phyloP scores from a whole-genome alignment of 768 basidiomycete species.

The Lentinus tigrinus region DNA sequence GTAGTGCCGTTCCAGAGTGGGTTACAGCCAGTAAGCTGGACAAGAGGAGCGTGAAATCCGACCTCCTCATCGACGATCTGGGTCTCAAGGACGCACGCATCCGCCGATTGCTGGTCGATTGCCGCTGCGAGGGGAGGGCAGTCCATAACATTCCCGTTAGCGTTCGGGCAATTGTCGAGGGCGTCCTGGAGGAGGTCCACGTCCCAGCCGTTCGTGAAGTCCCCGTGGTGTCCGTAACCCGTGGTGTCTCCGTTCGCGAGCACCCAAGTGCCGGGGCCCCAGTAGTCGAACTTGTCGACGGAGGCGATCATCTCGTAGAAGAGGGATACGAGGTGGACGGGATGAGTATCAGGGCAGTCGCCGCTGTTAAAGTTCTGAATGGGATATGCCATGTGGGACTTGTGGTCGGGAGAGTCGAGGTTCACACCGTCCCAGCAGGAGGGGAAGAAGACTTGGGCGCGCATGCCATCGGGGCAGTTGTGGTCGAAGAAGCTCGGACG shows the following conservation, averaged over 20 bases:
- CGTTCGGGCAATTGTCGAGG: constrained; percentile 23
- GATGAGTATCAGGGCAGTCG: constrained; percentile 23
- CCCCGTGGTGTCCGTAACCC: constrained; percentile 22
- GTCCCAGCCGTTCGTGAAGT: constrained; percentile 26
- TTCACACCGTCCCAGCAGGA: constrained; percentile 40
- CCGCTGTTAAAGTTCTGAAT: constrained; percentile 24
- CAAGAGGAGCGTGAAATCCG: constrained; percentile 13
- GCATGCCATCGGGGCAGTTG: constrained; percentile 27
- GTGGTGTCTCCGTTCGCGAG: constrained; percentile 24
- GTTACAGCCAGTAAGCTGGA: constrained; percentile 25
- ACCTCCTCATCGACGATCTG: constrained; percentile 20
- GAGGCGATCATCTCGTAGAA: constrained; percentile 26
- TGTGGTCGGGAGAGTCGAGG: constrained; percentile 37
- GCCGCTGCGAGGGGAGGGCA: constrained; percentile 22
- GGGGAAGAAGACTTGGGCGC: constrained; percentile 33
- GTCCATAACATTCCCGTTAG: constrained; percentile 22
- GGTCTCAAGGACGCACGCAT: constrained; percentile 20
- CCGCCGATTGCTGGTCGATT: constrained; percentile 18
- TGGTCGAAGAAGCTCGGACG: constrained; percentile 17
- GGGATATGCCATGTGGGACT: constrained; percentile 38
- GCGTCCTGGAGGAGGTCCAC: constrained; percentile 22
- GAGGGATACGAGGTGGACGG: constrained; percentile 25
- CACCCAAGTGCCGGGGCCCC: constrained; percentile 22
- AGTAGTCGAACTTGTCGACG: constrained; percentile 17
- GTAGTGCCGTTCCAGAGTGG: constrained; percentile 13